Evolutionary conservation across 208 protist genomes (phyloP), one percentile per base, ranked within the genome.

Genomic region (Strigomonas culicis): DNA sequence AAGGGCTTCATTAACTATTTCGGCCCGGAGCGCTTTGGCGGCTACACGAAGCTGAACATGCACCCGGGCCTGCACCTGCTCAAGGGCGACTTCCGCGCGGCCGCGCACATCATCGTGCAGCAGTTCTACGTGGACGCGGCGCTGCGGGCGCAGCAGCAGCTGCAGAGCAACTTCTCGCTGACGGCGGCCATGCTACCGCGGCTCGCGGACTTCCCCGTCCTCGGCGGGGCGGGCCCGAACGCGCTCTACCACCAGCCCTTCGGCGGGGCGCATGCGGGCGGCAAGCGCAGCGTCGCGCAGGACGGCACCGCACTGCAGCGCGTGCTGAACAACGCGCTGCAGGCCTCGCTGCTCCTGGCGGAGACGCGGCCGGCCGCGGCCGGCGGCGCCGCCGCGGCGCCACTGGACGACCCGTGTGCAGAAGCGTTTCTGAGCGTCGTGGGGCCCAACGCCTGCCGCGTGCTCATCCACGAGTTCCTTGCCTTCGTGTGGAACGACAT

Each of bases 1-100:
- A 90, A 93, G 53, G 90, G 90, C 7, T 95, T 95, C 70, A 88
- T 95, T 58, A 95, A 95, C 71, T 95, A 95, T 70, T 92, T 92
- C 75, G 82, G 84, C 32, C 75, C 86, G 13, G 66, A 78, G 52
- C 79, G 90, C 10, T 95, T 95, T 53, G 73, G 82, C 53, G 71
- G 78, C 19, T 89, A 90, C 76, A 95, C 90, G 10, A 75, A 76
- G 43, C 79, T 87, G 66, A 90, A 92, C 61, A 91, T 91, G 84
- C 90, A 95, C 74, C 86, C 86, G 2, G 90, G 90, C 1, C 71
- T 93, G 49, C 86, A 92, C 57, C 70, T 95, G 2, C 69, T 95
- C 3, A 90, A 90, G 59, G 86, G 83, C 0, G 84, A 95, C 60
- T 93, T 84, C 60, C 79, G 74, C 27, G 90, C 86, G 1, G 90